These are phyloP conservation scores for Globisporangium alternatum DNA, from an alignment of 352 stramenopile species.

Conservation along the genomic window DNA sequence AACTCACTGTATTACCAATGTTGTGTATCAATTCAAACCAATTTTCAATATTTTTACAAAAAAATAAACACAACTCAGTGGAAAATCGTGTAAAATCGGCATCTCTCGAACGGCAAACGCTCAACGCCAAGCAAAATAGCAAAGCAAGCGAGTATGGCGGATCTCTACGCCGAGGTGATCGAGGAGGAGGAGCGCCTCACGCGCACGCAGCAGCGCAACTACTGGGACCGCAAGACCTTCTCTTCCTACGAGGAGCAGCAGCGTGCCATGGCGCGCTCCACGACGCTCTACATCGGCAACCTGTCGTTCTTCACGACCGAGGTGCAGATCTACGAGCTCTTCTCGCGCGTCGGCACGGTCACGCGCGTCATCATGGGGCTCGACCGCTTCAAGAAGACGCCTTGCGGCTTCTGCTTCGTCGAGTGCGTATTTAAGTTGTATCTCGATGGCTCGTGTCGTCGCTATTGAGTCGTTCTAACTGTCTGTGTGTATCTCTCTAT, in stretches of 20 bases:
- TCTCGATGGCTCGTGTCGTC: background rate
- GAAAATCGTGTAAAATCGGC: no score
- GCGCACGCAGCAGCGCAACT: slow-evolving; percentile 77
- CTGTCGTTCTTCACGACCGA: slow-evolving; percentile 96
- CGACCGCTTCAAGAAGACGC: slow-evolving; percentile 94
- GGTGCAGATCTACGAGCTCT: slow-evolving; percentile 93
- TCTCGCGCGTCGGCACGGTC: slow-evolving; percentile 92
- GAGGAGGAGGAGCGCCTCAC: slow-evolving; percentile 63
- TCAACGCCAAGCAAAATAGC: background rate
- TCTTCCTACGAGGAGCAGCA: slow-evolving; percentile 91
- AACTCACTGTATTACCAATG: no score
- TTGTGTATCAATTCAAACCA: no score
- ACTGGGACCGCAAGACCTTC: slow-evolving; percentile 96
- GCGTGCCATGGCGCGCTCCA: slow-evolving; percentile 85
- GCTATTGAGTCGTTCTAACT: background rate
- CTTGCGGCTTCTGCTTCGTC: slow-evolving; percentile 98
- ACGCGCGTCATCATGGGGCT: slow-evolving; percentile 95
- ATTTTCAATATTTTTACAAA: no score
- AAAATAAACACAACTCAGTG: no score
- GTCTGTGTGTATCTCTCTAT: background rate
- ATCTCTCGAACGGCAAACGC: no score
- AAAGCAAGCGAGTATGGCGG: slow-evolving; percentile 38
- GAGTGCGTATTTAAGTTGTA: slow-evolving; percentile 61
- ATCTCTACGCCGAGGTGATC: slow-evolving; percentile 33
- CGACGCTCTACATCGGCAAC: slow-evolving; percentile 97